These are phyloP conservation scores for Houttuynia cordata DNA, from an alignment of 164 flowering plant species.

Conservation along the genomic window DNA sequence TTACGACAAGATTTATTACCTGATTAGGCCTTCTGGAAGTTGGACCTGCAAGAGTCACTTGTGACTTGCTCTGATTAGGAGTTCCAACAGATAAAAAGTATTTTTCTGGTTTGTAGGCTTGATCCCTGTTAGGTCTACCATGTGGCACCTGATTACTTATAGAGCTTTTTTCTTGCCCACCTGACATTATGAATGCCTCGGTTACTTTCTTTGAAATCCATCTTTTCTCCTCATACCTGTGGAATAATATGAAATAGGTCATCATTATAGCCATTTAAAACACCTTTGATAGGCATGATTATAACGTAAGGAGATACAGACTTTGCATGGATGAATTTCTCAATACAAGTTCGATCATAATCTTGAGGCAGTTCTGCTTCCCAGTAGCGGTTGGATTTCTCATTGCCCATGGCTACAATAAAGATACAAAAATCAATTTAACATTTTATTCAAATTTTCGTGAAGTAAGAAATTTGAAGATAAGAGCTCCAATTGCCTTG, in stretches of 20 bases:
- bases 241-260: background rate
- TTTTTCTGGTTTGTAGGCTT: slow-evolving; percentile 1
- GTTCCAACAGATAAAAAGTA: slow-evolving; percentile 2
- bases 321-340: slow-evolving; percentile 64
- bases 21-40: slow-evolving; percentile 5
- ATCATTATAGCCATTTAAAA: background rate
- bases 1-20: slow-evolving; percentile 3
- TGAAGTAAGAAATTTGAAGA: background rate
- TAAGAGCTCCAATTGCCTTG: slow-evolving; percentile 29
- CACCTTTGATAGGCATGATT: background rate
- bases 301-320: slow-evolving; percentile 12
- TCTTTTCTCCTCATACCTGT: slow-evolving; percentile 48
- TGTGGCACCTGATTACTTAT: slow-evolving; percentile 5
- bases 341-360: slow-evolving; percentile 46
- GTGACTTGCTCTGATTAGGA: slow-evolving; percentile 1
- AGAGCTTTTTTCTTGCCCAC: slow-evolving; percentile 11
- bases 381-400: slow-evolving; percentile 66
- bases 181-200: slow-evolving; percentile 13
- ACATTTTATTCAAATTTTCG: background rate
- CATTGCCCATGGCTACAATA: slow-evolving; percentile 60
- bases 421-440: background rate
- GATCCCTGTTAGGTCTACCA: slow-evolving; percentile 3
- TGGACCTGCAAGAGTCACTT: background rate
- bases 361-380: slow-evolving; percentile 70
- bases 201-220: slow-evolving; percentile 22